Percentiles rank a stretch among this genome's conserved stretches.
Evolutionary conservation across 2,329 filamentous ascomycete species (phyloP).

Genomic region (Aspergillus alliaceus): DNA sequence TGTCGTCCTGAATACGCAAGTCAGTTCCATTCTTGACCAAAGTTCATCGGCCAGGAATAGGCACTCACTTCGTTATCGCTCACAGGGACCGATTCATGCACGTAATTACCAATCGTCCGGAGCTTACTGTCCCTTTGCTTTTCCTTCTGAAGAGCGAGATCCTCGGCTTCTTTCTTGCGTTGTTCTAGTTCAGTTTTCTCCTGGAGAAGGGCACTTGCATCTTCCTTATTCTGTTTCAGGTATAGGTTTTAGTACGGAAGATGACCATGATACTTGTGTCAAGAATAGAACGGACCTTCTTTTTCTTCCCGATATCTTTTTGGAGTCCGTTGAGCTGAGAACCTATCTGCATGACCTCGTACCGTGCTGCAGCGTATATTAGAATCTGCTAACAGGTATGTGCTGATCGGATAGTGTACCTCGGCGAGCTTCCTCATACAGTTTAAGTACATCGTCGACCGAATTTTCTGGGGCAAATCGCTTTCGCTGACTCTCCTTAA

Average conservation of each 20-base stretch:
- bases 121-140: slow-evolving; percentile 72
- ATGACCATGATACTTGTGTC: slow-evolving; percentile 49
- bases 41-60: neutral
- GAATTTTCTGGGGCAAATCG: slow-evolving; percentile 77
- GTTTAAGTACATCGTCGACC: slow-evolving; percentile 85
- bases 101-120: slow-evolving; percentile 84
- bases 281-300: slow-evolving; percentile 62
- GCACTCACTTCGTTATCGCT: slow-evolving; percentile 71
- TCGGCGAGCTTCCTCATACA: slow-evolving; percentile 82
- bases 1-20: slow-evolving; percentile 64
- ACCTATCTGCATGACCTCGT: slow-evolving; percentile 75
- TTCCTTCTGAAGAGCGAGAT: slow-evolving; percentile 74
- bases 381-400: slow-evolving; percentile 2
- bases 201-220: slow-evolving; percentile 75
- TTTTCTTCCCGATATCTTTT: slow-evolving; percentile 87
- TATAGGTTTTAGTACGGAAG: slow-evolving; percentile 12
- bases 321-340: slow-evolving; percentile 84
- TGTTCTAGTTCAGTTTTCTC: slow-evolving; percentile 77
- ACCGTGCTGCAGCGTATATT: slow-evolving; percentile 56
- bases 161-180: slow-evolving; percentile 77
- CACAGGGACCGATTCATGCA: slow-evolving; percentile 82
- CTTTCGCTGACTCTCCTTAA: slow-evolving; percentile 85
- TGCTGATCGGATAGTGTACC: slow-evolving; percentile 49
- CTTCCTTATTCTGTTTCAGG: slow-evolving; percentile 69
- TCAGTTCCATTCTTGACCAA: neutral